Evolutionary conservation across 345 rosid species (phyloP).

Genomic region (Excoecaria cochinchinensis): DNA sequence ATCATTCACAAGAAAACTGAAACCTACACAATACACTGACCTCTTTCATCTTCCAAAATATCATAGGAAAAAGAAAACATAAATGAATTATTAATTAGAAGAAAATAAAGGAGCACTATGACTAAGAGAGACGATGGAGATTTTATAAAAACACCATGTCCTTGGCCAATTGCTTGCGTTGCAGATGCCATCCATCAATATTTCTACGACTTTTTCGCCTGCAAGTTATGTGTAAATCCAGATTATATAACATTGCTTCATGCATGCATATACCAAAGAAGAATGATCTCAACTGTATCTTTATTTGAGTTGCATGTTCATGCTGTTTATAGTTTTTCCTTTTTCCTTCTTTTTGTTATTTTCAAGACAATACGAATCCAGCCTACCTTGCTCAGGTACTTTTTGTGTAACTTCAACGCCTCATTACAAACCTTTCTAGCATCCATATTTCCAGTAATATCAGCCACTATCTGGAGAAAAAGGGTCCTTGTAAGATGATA

Average conservation of each 20-base stretch:
- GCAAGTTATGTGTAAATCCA: conserved; percentile 24
- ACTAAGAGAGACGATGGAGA: not conserved
- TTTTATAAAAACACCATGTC: not conserved
- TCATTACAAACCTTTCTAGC: conserved; percentile 77
- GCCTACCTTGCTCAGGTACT: conserved; percentile 68
- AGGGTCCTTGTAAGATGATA: conserved; percentile 1
- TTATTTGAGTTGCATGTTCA: not conserved
- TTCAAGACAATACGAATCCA: not conserved
- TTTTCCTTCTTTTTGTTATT: no score
- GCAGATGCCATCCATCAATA: not conserved
- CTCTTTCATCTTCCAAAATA: no score
- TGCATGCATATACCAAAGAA: not conserved
- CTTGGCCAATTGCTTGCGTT: conserved; percentile 2
- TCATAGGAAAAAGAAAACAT: not conserved
- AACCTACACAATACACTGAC: no score
- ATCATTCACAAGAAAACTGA: not conserved
- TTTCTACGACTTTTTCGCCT: conserved; percentile 41
- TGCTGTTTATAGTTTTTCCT: no score
- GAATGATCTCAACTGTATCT: not conserved
- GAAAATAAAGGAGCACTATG: not conserved
- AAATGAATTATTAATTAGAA: not conserved
- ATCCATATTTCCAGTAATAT: conserved; percentile 68
- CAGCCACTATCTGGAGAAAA: conserved; percentile 65
- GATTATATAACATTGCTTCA: not conserved
- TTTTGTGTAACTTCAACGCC: conserved; percentile 79